These are phyloP conservation scores for Cutaneotrichosporon cavernicola DNA, from an alignment of 1,284 basidiomycete genomes.

Conservation along the genomic window DNA sequence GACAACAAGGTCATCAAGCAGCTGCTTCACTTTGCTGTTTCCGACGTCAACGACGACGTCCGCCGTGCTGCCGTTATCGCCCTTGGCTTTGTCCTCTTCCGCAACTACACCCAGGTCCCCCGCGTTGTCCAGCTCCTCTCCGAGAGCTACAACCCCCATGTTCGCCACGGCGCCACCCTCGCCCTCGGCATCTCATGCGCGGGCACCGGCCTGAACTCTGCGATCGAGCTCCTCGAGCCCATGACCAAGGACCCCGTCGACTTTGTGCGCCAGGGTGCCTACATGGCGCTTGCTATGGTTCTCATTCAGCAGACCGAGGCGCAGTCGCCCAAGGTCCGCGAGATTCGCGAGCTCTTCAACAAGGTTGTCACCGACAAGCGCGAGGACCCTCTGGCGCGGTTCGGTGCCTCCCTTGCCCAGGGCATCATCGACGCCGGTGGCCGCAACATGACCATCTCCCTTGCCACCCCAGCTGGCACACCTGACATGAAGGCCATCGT, in stretches of 20 bases:
- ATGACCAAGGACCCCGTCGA: slow-evolving; percentile 96
- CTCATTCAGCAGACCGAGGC: slow-evolving; percentile 92
- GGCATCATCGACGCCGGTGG: slow-evolving; percentile 96
- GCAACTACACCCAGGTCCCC: slow-evolving; percentile 89
- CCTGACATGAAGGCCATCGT: slow-evolving; percentile 86
- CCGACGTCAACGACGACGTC: slow-evolving; percentile 94
- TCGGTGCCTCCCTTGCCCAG: slow-evolving; percentile 89
- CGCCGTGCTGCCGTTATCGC: slow-evolving; percentile 90
- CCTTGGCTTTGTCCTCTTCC: slow-evolving; percentile 90
- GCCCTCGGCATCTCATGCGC: slow-evolving; percentile 90
- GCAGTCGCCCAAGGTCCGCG: slow-evolving; percentile 73
- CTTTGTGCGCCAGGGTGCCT: slow-evolving; percentile 96
- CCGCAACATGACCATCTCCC: slow-evolving; percentile 86
- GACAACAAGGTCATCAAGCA: slow-evolving; percentile 88
- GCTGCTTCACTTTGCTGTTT: slow-evolving; percentile 89
- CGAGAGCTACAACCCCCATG: slow-evolving; percentile 98
- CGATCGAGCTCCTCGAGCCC: slow-evolving; percentile 89
- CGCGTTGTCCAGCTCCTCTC: slow-evolving; percentile 90
- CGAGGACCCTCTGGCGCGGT: slow-evolving; percentile 95
- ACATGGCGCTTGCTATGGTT: slow-evolving; percentile 90
- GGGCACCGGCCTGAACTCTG: slow-evolving; percentile 92
- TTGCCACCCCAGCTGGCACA: slow-evolving; percentile 86
- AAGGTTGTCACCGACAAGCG: slow-evolving; percentile 93
- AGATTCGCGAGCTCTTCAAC: slow-evolving; percentile 75
- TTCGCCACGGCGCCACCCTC: slow-evolving; percentile 90